Evolutionary conservation across 768 basidiomycete genomes (phyloP), one percentile per base, ranked within the genome.

Genomic region (Paxillus involutus): DNA sequence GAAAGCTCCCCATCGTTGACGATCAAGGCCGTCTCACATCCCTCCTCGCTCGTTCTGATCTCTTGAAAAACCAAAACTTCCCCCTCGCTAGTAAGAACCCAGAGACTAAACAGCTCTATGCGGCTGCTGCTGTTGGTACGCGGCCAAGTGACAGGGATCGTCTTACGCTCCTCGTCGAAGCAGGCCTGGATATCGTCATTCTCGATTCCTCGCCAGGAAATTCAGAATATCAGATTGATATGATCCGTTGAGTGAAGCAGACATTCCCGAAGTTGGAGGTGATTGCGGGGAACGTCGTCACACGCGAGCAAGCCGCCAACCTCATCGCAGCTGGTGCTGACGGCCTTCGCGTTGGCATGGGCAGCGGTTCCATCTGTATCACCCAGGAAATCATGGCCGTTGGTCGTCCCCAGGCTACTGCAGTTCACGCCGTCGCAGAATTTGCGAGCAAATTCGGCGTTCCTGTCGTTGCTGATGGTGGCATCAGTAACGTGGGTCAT

Each of bases 331-430:
- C 94, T 3, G 97, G 97, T 41, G 97, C 95, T 3, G 97, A 99
- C 63, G 96, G 80, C n/a, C 80, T 98, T 11, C 88, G 94, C 21
- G 80, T 99, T 35, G 97, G 97, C 40, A 99, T 99, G 97, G 97
- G 97, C 36, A 91, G 89, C 8, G 97, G 97, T 9, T 96, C 93
- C 6, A 99, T 99, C 67, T 99, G 97, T 70, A 99, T 99, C 74
- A 99, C 97, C 6, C 97, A 99, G 73, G 97, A 98, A 68, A 90
- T 99, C 63, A 98, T 98, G 91, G 97, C 97, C 10, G 96, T 98
- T 48, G 97, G 97, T 13, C 85, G 97, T 14, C 97, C 96, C 1
- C 97, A 99, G 71, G 97, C 95, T 2, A 94, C 94, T 0, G 96
- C 96, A n/a, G 94, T 98, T n/a, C 91, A 89, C 67, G 86, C 91